These are phyloP conservation scores for Kodamaea derodonti DNA, from an alignment of 1,139 yeast genomes.

Conservation along the genomic window DNA sequence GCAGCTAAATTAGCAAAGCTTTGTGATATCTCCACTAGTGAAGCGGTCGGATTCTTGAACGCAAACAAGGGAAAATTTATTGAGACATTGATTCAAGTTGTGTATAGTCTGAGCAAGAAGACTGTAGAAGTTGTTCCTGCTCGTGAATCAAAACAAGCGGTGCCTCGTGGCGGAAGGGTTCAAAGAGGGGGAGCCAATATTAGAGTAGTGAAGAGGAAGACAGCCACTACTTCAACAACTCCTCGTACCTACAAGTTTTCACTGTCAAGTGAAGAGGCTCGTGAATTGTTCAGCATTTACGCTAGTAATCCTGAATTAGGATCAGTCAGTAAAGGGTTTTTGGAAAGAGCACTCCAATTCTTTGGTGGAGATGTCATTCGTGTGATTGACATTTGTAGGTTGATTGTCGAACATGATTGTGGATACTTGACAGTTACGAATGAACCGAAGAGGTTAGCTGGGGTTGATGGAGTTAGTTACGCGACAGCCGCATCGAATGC, in stretches of 20 bases:
- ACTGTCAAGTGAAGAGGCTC: conserved; percentile 14
- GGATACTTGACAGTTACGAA: conserved; percentile 11
- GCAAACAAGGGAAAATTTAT: conserved; percentile 19
- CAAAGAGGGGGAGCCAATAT: conserved; percentile 17
- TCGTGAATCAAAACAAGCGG: conserved; percentile 2
- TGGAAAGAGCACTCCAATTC: conserved; percentile 32
- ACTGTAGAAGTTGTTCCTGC: conserved; percentile 2
- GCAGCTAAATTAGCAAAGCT: conserved; percentile 7
- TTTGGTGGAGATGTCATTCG: conserved; percentile 37
- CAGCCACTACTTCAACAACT: background rate
- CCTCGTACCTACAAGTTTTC: conserved; percentile 4
- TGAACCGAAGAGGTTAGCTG: background rate
- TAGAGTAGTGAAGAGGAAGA: conserved; percentile 1
- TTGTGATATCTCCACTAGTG: conserved; percentile 7
- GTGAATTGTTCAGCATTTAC: conserved; percentile 19
- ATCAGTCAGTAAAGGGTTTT: conserved; percentile 21
- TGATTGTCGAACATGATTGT: conserved; percentile 22
- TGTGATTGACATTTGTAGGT: conserved; percentile 25
- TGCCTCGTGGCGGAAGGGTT: conserved; percentile 22
- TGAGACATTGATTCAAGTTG: conserved; percentile 26
- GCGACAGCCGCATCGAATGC: conserved; percentile 2
- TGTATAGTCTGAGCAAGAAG: conserved; percentile 15
- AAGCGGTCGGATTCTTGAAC: conserved; percentile 10
- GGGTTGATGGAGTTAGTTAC: background rate
- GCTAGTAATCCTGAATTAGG: conserved; percentile 16